Evolutionary conservation across 805 yeast species (phyloP).

Genomic region (Metschnikowia chrysomelidarum): DNA sequence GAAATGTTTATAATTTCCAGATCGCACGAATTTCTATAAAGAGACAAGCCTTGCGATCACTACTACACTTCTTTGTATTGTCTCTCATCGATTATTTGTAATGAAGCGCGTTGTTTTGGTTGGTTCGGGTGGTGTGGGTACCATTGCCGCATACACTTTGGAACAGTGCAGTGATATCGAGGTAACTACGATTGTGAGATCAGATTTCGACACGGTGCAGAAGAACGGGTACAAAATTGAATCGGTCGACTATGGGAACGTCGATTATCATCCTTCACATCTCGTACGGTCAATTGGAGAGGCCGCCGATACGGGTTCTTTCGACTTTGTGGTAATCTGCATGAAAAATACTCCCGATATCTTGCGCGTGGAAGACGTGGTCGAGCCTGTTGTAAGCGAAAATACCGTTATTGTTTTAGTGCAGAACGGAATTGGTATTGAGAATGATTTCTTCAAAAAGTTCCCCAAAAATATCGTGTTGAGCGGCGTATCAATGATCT

Average conservation of each 20-base stretch:
- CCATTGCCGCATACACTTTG: constrained; percentile 68
- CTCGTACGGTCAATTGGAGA: constrained; percentile 48
- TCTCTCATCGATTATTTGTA: not conserved
- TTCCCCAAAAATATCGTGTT: constrained; percentile 35
- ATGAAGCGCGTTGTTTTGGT: constrained; percentile 47
- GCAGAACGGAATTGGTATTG: constrained; percentile 43
- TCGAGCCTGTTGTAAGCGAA: constrained; percentile 43
- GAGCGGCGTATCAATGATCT: constrained; percentile 37
- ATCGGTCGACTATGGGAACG: constrained; percentile 60
- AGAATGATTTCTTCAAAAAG: constrained; percentile 27
- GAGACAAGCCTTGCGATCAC: no score
- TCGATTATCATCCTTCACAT: constrained; percentile 56
- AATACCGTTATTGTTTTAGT: constrained; percentile 32
- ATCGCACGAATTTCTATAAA: no score
- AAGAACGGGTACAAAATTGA: constrained; percentile 57
- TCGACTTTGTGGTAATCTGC: constrained; percentile 58
- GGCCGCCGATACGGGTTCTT: constrained; percentile 30
- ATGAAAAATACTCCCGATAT: constrained; percentile 70
- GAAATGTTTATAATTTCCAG: no score
- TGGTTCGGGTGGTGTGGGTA: constrained; percentile 88
- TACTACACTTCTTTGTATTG: no score
- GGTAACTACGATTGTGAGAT: constrained; percentile 63
- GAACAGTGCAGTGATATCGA: constrained; percentile 41
- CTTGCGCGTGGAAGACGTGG: constrained; percentile 46
- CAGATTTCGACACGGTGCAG: constrained; percentile 55